phyloP scores from a whole-genome alignment of 371 early-diverging fungal genomes.

The Circinella umbellata region DNA sequence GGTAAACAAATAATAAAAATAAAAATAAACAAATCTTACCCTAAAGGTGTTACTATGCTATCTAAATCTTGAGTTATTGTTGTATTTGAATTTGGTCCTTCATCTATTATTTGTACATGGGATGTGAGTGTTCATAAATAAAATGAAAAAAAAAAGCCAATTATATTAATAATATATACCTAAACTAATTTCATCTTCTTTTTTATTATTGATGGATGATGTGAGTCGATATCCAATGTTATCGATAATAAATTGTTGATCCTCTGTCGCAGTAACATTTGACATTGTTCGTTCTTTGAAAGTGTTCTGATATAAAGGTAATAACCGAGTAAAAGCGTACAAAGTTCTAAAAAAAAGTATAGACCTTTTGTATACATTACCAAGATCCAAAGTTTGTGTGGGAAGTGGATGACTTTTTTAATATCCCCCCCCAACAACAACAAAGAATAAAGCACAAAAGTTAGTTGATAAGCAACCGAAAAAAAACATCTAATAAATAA shows the following conservation, averaged over 20 bases:
- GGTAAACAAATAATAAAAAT: too few relatives aligned
- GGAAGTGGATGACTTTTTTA: conserved; percentile 51
- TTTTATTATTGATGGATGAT: conserved; percentile 35
- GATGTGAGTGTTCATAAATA: not conserved
- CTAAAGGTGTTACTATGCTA: conserved; percentile 75
- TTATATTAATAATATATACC: conserved; percentile 14
- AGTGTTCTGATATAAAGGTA: conserved; percentile 74
- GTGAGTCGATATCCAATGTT: conserved; percentile 73
- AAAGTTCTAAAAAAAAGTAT: conserved; percentile 88
- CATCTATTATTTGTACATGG: conserved; percentile 19
- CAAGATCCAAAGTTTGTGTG: conserved; percentile 54
- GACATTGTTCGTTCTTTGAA: conserved; percentile 17
- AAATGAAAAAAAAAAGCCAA: conserved; percentile 61
- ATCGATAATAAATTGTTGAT: conserved; percentile 24
- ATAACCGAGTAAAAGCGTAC: conserved; percentile 73
- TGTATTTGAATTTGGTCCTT: conserved; percentile 47
- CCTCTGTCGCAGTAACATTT: not conserved
- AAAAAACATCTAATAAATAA: too few relatives aligned
- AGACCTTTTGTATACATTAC: conserved; percentile 87
- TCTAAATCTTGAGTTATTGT: conserved; percentile 53
- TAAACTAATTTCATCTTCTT: conserved; percentile 63
- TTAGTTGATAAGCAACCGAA: not conserved
- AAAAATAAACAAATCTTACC: conserved; percentile 31
- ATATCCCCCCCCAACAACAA: not conserved
- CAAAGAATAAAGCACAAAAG: not conserved